These are phyloP conservation scores for Wickerhamiella hasegawae DNA, from an alignment of 805 yeast genomes.

Conservation along the genomic window DNA sequence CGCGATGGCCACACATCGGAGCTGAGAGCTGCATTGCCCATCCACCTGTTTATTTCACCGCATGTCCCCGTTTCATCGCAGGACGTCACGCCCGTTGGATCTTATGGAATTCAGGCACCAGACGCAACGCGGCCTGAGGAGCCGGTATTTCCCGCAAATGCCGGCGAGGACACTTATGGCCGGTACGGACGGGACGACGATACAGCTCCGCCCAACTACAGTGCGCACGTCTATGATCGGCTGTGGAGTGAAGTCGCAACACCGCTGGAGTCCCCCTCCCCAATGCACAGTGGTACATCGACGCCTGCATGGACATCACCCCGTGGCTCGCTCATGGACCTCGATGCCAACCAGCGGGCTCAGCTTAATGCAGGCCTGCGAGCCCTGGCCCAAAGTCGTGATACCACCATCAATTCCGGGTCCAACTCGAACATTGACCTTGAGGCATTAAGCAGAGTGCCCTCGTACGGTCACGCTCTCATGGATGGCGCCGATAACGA, in stretches of 20 bases:
- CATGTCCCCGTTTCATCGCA: conserved; percentile 54
- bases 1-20: conserved; percentile 91
- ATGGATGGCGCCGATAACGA: conserved; percentile 29
- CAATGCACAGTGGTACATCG: conserved; percentile 20
- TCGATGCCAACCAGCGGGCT: conserved; percentile 21
- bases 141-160: conserved; percentile 1
- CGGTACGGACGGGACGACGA: conserved; percentile 9
- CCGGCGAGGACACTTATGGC: neutral
- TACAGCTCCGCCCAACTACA: conserved; percentile 74
- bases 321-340: conserved; percentile 14
- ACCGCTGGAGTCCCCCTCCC: conserved; percentile 24
- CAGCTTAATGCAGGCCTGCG: conserved; percentile 26
- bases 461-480: conserved; percentile 71
- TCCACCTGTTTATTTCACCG: conserved; percentile 63
- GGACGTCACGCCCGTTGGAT: conserved; percentile 6
- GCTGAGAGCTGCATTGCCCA: conserved; percentile 76
- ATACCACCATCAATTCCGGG: conserved; percentile 44
- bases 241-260: conserved; percentile 49
- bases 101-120: too few species aligned
- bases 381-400: conserved; percentile 25
- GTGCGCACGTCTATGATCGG: conserved; percentile 64
- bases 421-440: conserved; percentile 22
- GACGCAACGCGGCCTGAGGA: too few species aligned
- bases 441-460: conserved; percentile 47
- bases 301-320: conserved; percentile 23